Percentiles rank a stretch among this genome's conserved stretches.
phyloP scores from a whole-genome alignment of 352 stramenopile species.

The Phytophthora boehmeriae region DNA sequence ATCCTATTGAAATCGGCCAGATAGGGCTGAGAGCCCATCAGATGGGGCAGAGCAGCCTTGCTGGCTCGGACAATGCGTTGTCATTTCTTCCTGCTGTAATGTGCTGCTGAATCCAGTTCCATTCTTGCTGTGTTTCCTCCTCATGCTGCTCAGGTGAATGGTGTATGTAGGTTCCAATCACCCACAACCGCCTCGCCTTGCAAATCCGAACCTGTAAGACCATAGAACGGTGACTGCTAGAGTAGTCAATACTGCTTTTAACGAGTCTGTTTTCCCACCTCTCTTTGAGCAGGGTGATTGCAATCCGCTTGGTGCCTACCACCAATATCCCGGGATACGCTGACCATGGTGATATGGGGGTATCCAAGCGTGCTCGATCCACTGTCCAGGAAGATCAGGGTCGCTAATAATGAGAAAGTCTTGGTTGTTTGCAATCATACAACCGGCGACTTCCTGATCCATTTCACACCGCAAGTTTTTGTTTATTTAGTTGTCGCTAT shows the following conservation, averaged over 20 bases:
- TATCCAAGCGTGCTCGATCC: slow-evolving; percentile 5
- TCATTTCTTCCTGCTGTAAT: background rate
- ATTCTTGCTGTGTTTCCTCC: background rate
- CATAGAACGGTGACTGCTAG: slow-evolving; percentile 1
- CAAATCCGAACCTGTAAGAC: background rate
- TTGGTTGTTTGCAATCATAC: slow-evolving; percentile 1
- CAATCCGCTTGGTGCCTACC: background rate
- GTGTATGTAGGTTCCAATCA: slow-evolving; percentile 7
- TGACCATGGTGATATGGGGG: background rate
- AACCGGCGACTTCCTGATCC: slow-evolving; percentile 2
- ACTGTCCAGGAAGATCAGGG: background rate
- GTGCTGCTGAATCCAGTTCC: slow-evolving; percentile 2
- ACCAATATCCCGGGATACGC: background rate
- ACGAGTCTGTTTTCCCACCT: slow-evolving; percentile 3
- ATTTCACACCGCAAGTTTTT: background rate
- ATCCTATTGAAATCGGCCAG: no score
- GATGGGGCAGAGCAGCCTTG: no score
- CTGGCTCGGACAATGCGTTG: no score
- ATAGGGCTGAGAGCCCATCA: no score
- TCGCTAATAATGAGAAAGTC: slow-evolving; percentile 7
- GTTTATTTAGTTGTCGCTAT: slow-evolving; percentile 8
- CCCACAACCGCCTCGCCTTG: background rate
- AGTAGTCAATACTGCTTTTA: background rate
- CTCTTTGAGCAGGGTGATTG: background rate
- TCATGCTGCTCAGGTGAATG: background rate